A percentile compares a stretch with the other conserved stretches of the same genome.
phyloP scores from a whole-genome alignment of 352 stramenopile species.

The Phytophthora pistaciae region DNA sequence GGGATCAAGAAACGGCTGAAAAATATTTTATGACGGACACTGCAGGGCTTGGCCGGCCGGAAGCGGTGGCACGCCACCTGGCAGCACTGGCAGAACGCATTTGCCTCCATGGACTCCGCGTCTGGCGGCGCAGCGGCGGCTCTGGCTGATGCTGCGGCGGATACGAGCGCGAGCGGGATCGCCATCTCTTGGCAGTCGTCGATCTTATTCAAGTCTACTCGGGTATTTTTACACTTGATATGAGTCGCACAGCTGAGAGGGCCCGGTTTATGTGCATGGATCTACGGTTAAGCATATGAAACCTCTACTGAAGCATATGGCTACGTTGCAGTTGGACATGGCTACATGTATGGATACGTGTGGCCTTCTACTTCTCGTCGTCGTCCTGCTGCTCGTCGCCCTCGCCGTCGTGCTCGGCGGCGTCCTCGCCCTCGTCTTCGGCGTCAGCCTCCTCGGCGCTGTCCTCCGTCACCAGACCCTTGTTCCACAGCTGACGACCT shows the following conservation, averaged over 20 bases:
- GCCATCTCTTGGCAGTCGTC: conserved; percentile 21
- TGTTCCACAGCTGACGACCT: conserved; percentile 78
- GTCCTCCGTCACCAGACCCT: conserved; percentile 80
- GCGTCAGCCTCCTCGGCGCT: conserved; percentile 45
- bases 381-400: conserved; percentile 33
- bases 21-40: conserved; percentile 32
- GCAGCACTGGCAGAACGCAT: conserved; percentile 50
- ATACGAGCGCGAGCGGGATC: conserved; percentile 11
- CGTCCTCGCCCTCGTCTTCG: conserved; percentile 56
- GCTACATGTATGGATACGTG: conserved; percentile 1
- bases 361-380: conserved; percentile 29
- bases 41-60: conserved; percentile 46
- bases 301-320: conserved; percentile 1
- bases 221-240: conserved; percentile 28
- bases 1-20: conserved; percentile 14
- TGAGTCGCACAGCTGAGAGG: conserved; percentile 18
- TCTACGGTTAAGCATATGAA: conserved; percentile 21
- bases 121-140: conserved; percentile 5
- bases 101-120: not conserved
- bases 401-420: conserved; percentile 46
- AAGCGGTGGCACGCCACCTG: conserved; percentile 54
- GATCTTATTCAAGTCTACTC: conserved; percentile 26
- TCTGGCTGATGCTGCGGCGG: conserved; percentile 5
- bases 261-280: not conserved
- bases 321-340: conserved; percentile 4